Conservation (phyloP, 305 asterid genomes). For the Fraxinus nigra region DNA sequence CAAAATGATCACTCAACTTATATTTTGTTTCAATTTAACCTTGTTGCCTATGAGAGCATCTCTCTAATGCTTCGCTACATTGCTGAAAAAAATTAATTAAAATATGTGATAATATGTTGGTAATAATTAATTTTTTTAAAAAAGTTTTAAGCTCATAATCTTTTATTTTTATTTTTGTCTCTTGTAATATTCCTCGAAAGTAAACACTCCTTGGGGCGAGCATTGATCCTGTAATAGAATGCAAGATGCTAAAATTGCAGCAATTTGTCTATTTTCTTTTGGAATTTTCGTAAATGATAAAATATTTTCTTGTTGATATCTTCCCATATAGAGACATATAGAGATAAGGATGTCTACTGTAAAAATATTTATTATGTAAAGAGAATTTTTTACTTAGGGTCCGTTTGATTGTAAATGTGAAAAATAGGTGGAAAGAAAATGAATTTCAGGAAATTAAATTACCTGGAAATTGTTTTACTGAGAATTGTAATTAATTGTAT, state of each 20-base stretch:
- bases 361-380: too few species aligned
- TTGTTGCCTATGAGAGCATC: neutral
- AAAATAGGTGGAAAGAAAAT: too few species aligned
- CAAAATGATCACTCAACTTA: neutral
- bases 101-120: too few species aligned
- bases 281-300: too few species aligned
- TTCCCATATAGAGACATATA: neutral
- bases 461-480: too few species aligned
- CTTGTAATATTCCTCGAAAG: neutral
- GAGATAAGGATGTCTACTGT: neutral
- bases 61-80: too few species aligned
- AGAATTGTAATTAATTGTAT: too few species aligned
- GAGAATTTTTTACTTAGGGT: neutral
- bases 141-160: neutral
- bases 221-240: neutral
- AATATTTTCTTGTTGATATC: too few species aligned
- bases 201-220: neutral
- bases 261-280: too few species aligned
- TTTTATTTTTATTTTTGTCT: neutral
- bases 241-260: neutral
- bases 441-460: too few species aligned
- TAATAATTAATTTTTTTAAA: too few species aligned
- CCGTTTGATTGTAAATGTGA: too few species aligned
- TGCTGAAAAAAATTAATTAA: neutral
- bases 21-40: neutral